Evolutionary conservation across 2,329 filamentous ascomycete species (phyloP), one percentile per base, ranked within the genome.

Genomic region (Pseudopithomyces maydicus): DNA sequence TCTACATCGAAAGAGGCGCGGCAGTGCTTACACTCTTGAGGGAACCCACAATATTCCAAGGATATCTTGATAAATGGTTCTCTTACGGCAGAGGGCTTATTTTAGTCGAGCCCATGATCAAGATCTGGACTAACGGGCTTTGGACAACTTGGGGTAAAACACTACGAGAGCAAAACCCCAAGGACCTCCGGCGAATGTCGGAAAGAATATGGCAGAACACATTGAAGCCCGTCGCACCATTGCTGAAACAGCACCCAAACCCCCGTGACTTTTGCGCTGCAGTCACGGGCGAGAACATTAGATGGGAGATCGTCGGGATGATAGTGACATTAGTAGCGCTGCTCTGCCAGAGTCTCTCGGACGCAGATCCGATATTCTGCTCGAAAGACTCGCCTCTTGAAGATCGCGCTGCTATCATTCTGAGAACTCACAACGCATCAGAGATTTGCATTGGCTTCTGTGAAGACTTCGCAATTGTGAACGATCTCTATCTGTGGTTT

Each of bases 301-400:
- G 78, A 58, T 81, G 79, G 79, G 79, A 81, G 55, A 71, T 79
- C 20, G 70, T 81, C 2, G 79, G 78, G 0, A 69, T 77, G 7
- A 66, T 79, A 1, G 64, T 78, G 3, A 72, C 72, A 1, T 54
- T 77, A 35, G 73, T 78, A 1, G 76, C 74, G 0, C 59, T 79
- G 15, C 63, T 78, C 17, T 74, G 74, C 7, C 61, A 66, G 22
- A 68, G 64, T 15, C 42, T 75, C 5, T 67, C 66, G 59, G 71
- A 74, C 41, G 70, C 69, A 11, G 73, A 76, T 53, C 66, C 69
- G 0, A 63, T 75, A 0, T 73, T 75, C 53, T 69, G 66, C 52
- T 62, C 67, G 1, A 62, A 66, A 11, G 66, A 73, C n/a, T 64
- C 68, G 5, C 56, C 56, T 8, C 68, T 69, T 0, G 56, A 73